Percentiles rank a stretch among this genome's conserved stretches.
Evolutionary conservation across 768 basidiomycete species (phyloP).

Genomic region (Rhizopogon sp.): DNA sequence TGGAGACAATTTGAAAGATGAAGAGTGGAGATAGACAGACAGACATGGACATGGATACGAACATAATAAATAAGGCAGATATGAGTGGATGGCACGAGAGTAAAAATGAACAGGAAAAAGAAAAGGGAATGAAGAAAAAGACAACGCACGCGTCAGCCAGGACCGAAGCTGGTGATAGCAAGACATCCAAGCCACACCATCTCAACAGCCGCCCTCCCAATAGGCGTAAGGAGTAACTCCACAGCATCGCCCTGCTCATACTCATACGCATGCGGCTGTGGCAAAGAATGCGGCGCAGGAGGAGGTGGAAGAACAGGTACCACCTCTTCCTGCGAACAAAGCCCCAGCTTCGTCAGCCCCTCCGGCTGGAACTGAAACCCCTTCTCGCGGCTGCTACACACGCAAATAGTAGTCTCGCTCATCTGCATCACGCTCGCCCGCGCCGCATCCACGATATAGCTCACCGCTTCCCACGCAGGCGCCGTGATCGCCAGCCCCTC

Average conservation of each 20-base stretch:
- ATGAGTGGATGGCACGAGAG: too few species aligned
- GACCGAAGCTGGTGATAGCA: constrained; percentile 40
- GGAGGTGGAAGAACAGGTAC: constrained; percentile 6
- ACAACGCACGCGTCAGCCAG: constrained; percentile 4
- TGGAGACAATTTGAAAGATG: neutral
- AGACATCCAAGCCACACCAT: constrained; percentile 53
- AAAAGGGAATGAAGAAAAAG: neutral
- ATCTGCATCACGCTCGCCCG: constrained; percentile 29
- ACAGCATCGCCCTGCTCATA: constrained; percentile 37
- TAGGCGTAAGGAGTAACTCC: constrained; percentile 35
- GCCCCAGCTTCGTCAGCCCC: constrained; percentile 69
- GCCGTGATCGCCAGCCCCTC: constrained; percentile 67
- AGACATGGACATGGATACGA: too few species aligned
- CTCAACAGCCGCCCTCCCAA: constrained; percentile 47
- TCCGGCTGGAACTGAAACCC: constrained; percentile 81
- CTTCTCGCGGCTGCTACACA: constrained; percentile 53
- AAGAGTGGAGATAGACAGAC: too few species aligned
- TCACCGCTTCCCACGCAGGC: constrained; percentile 47
- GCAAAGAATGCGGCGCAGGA: constrained; percentile 8
- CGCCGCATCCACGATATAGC: constrained; percentile 23
- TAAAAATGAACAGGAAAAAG: neutral
- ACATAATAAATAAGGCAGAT: too few species aligned
- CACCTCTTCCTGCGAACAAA: constrained; percentile 38
- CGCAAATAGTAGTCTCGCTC: constrained; percentile 46
- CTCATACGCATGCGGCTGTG: constrained; percentile 25